Evolutionary conservation across 495 filamentous ascomycete species (phyloP).

Genomic region (Podospora comata): DNA sequence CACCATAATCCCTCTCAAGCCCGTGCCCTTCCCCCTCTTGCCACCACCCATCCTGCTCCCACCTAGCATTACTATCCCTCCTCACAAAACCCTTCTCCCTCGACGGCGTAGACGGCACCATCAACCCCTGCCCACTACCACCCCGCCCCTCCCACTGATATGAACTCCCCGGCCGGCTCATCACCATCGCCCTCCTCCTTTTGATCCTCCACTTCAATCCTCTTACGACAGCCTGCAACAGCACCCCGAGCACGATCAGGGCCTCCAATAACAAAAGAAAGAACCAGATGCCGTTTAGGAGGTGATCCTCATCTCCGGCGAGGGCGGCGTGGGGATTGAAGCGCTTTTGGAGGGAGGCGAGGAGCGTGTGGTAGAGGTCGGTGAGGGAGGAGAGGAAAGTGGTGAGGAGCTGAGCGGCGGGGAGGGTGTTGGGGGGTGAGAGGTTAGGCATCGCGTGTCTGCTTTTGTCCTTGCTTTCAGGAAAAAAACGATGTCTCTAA

Average conservation of each 20-base stretch:
- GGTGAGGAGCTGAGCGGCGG: not conserved
- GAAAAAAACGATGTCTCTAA: not conserved
- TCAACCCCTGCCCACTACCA: not conserved
- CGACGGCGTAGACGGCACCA: not conserved
- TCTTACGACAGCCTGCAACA: constrained; percentile 26
- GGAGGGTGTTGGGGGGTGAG: not conserved
- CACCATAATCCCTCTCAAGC: not conserved
- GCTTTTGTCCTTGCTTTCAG: not conserved
- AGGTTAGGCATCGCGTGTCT: not conserved
- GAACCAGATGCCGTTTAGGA: constrained; percentile 48
- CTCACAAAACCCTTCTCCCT: not conserved
- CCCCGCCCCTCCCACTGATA: not conserved
- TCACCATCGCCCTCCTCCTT: not conserved
- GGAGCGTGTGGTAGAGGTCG: not conserved
- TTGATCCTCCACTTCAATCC: not conserved
- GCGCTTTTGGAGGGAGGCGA: not conserved
- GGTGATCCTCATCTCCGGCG: constrained; percentile 35
- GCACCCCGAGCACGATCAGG: constrained; percentile 39
- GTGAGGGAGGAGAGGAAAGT: not conserved
- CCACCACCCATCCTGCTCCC: not conserved
- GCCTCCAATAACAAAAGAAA: constrained; percentile 42
- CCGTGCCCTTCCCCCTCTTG: not conserved
- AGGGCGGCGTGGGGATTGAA: constrained; percentile 30
- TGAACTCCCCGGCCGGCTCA: not conserved
- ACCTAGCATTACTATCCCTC: not conserved